Evolutionary conservation across 768 basidiomycete species (phyloP), one percentile per base, ranked within the genome.

Genomic region (Cystobasidium tubakii): DNA sequence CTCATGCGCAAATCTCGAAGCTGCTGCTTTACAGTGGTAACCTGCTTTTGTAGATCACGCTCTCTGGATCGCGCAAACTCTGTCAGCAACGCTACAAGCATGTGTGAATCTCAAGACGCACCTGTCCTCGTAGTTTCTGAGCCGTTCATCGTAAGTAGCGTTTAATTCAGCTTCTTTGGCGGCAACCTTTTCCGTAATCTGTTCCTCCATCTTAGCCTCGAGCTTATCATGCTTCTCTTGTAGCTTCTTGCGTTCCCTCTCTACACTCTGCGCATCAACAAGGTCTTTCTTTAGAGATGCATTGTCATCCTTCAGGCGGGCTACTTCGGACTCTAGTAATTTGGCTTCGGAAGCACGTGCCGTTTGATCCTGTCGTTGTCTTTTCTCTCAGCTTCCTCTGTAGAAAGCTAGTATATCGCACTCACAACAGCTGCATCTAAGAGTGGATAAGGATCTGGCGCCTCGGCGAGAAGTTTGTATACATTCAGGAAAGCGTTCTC

Each of bases 151-250:
- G 76, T 96, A 97, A 4, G 91, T 93, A 19, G 95, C 96, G 76
- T 95, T 91, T 23, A 98, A 84, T 82, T 97, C 96, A 72, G 94
- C 95, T 83, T 97, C 92, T 82, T 97, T 98, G 81, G 91, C 90
- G 1, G 84, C 83, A 39, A 98, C 89, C 79, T 89, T 89, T 77
- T 97, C 95, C 74, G 87, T 85, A 72, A 98, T 91, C 83, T 93
- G 84, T 55, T 89, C 88, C 27, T 97, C 94, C 96, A 98, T 98
- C 74, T 74, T 76, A 0, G 54, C 53, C 72, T 79, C 79, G 27
- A 76, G 74, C 66, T 76, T 75, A n/a, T 77, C 78, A 29, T 76
- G 73, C 73, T 74, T 75, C 55, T 79, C 79, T 13, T 70, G 43
- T 23, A 80, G 57, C 72, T 74, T 78, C 66, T 74, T 73, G 12